Base-by-base conservation (phyloP, 495 filamentous ascomycete species). In the Articulospora tetracladia region DNA sequence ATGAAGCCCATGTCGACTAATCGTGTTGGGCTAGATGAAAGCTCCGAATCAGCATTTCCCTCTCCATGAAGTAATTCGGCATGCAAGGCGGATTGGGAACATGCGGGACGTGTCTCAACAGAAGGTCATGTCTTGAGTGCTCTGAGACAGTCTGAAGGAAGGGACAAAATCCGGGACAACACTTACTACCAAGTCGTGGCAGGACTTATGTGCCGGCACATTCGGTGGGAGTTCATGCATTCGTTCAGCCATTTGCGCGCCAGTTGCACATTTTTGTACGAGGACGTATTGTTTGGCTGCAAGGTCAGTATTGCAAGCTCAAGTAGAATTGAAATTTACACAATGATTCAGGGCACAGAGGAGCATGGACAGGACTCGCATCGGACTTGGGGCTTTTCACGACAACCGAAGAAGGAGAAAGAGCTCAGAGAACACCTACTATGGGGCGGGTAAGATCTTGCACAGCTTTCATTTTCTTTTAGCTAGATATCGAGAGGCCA, bases 151-250 rank as follows among this genome's bases (percentile, higher is more conserved):
- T 52, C 24, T 52, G 4, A 52, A 52, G 6, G 11, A 27, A 25
- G 22, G 24, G 8, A 52, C n/a, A n/a, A n/a, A n/a, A 24, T 22
- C 15, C 27, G 24, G 27, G 13, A 13, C 48, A 24, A 3, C 48
- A 52, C 48, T 52, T 27, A 52, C 48, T 52, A 56, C 53, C 53
- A 56, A 19, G 4, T 39, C 32, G 27, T 36, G 23, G 27, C 53
- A 24, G 53, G 53, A 56, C 53, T 56, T 36, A 56, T 22, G 25
- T 56, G 53, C 32, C 53, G n/a, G 25, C 53, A 56, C 53, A 56
- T 56, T 12, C 53, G 53, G 23, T 56, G 53, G 15, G 2, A 39
- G 19, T 32, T 56, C 3, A 56, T 25, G 32, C 53, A 56, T 56
- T 56, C 53, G 32, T 41, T 36, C 27, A 56, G 34, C 53, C 53